Evolutionary conservation across 2,329 filamentous ascomycete species (phyloP).

Genomic region (Hypoxylon sp.): DNA sequence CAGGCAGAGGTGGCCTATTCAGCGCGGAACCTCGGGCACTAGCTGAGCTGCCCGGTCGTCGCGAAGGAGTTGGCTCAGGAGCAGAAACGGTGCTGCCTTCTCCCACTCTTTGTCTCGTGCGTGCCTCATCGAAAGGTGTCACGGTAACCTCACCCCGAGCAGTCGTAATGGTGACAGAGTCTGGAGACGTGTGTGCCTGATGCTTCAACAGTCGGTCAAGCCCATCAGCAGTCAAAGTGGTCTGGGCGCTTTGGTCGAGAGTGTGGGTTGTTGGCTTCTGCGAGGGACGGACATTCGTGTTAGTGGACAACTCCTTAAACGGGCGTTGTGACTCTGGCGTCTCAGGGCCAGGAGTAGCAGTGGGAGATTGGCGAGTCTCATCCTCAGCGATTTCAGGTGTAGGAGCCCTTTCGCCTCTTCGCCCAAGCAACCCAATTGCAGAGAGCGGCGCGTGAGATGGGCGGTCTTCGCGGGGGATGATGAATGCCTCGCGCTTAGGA

Average conservation of each 20-base stretch:
- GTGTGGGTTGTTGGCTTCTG: slow-evolving; percentile 61
- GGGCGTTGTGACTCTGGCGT: slow-evolving; percentile 68
- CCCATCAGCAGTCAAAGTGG: slow-evolving; percentile 81
- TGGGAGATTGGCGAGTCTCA: slow-evolving; percentile 68
- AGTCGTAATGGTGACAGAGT: slow-evolving; percentile 40
- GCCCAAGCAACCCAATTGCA: slow-evolving; percentile 59
- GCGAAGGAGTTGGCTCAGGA: slow-evolving; percentile 54
- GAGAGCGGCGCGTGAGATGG: slow-evolving; percentile 57
- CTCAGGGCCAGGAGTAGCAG: slow-evolving; percentile 56
- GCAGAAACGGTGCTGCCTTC: slow-evolving; percentile 54
- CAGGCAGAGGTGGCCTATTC: slow-evolving; percentile 77
- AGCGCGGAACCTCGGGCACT: slow-evolving; percentile 67
- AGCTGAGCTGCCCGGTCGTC: slow-evolving; percentile 77
- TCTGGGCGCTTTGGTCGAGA: slow-evolving; percentile 83
- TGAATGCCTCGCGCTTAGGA: slow-evolving; percentile 67
- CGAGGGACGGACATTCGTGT: slow-evolving; percentile 58
- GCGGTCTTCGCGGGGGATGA: slow-evolving; percentile 65
- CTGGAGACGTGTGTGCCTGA: slow-evolving; percentile 55
- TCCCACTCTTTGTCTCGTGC: slow-evolving; percentile 54
- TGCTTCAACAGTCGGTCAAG: slow-evolving; percentile 81
- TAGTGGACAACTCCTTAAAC: slow-evolving; percentile 73
- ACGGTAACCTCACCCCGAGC: slow-evolving; percentile 35
- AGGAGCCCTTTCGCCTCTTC: slow-evolving; percentile 55
- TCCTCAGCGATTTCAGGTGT: slow-evolving; percentile 72
- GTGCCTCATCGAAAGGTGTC: slow-evolving; percentile 49